Base-by-base conservation (phyloP, 805 yeast species). In the Cyberlindnera nakhonratchasimensis region DNA sequence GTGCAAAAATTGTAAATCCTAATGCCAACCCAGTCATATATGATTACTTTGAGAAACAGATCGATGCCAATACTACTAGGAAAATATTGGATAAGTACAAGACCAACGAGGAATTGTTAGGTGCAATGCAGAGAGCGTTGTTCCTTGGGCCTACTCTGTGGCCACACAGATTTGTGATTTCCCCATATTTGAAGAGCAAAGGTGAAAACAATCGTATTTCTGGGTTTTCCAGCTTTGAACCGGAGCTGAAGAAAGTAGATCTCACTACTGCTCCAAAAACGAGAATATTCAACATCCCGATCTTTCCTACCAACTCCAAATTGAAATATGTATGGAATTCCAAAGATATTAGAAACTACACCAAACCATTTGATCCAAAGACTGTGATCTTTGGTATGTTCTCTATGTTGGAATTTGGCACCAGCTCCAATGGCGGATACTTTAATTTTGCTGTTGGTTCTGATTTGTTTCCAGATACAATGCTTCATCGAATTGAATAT, bases 341-440 rank as follows among this genome's bases (percentile, higher is more conserved):
- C 16, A 34, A 37, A 3, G 55, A 55, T 23, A 39, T 55, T 20
- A 37, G 37, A 17, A 29, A 30, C 3, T 23, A 41, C 9, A 37
- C 12, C 28, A 34, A 34, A 10, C 47, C 52, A 7, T 47, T 54
- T 29, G 46, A 44, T 12, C 18, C n/a, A n/a, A 37, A 42, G 22
- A 37, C 56, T 4, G 29, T 51, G 18, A 45, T 55, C 13, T 55
- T 50, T 44, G 58, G 58, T 11, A 40, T 52, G 43, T 55, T 54
- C 29, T 33, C 45, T 18, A 40, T 45, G 28, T 23, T 47, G 6
- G 58, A 48, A 5, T 32, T 42, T 29, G 57, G 58, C 16, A 26
- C 21, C 4, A 45, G 47, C 16, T 31, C 52, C 2, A 44, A 51
- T 33, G 56, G 58, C 42, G 58, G 58, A 0, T 55, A 29, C 31